phyloP scores from a whole-genome alignment of 352 stramenopile species.

The Phytophthora melonis region DNA sequence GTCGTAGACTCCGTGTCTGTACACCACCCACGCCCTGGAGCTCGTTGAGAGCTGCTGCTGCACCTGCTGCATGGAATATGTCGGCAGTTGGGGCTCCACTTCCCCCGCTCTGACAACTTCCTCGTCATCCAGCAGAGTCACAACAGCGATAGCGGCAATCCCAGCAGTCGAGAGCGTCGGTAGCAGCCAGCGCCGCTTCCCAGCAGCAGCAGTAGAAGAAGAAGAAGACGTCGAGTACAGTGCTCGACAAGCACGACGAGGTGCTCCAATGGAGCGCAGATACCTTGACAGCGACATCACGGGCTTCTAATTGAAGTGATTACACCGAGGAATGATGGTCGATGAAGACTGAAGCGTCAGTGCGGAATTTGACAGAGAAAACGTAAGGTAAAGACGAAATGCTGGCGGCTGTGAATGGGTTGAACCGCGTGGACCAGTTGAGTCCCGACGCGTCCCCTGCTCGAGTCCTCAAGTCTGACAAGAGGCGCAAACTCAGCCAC shows the following conservation, averaged over 20 bases:
- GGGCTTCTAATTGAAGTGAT: not conserved
- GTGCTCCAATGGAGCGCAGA: not conserved
- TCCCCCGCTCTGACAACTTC: conserved; percentile 5
- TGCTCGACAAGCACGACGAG: not conserved
- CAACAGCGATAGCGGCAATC: not conserved
- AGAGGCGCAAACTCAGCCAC: conserved; percentile 26
- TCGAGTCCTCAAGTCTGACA: not conserved
- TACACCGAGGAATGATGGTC: not conserved
- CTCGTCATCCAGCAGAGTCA: not conserved
- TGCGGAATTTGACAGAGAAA: not conserved
- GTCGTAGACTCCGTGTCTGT: conserved; percentile 37
- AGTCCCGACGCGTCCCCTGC: conserved; percentile 14
- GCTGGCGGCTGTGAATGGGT: not conserved
- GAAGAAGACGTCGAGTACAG: not conserved
- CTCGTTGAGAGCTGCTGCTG: conserved; percentile 1
- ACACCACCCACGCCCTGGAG: conserved; percentile 21
- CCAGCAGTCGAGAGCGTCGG: conserved; percentile 6
- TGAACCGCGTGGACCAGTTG: conserved; percentile 1
- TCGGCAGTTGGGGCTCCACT: conserved; percentile 15
- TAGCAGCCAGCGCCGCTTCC: conserved; percentile 4
- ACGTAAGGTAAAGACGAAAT: not conserved
- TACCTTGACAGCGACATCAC: not conserved
- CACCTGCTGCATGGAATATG: conserved; percentile 34
- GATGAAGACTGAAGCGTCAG: not conserved
- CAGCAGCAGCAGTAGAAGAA: not conserved